Conservation (phyloP, 2,329 filamentous ascomycete species). For the Venturia nashicola region DNA sequence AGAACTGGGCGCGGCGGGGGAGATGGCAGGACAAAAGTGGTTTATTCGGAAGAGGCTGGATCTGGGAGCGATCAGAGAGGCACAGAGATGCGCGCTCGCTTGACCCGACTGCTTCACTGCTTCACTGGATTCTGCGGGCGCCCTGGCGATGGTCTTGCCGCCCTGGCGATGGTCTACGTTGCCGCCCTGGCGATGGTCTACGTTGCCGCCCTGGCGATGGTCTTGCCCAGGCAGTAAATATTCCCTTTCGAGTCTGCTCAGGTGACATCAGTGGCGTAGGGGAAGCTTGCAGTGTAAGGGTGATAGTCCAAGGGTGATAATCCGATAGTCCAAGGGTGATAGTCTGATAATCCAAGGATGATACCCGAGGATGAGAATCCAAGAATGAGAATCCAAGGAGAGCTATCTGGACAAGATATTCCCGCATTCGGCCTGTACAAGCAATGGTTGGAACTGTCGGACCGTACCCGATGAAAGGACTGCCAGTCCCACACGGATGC, state of each 20-base stretch:
- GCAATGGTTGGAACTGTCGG: neutral
- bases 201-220: neutral
- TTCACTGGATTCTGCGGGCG: neutral
- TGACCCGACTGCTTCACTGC: neutral
- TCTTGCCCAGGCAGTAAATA: neutral
- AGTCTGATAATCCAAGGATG: too few relatives aligned
- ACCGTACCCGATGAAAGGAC: neutral
- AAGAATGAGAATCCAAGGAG: too few relatives aligned
- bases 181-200: neutral
- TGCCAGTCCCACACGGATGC: neutral
- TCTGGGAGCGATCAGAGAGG: neutral
- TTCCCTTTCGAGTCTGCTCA: neutral
- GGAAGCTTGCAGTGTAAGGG: neutral
- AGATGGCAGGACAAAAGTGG: neutral
- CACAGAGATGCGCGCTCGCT: neutral
- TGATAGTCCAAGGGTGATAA: too few relatives aligned
- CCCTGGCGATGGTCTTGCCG: neutral
- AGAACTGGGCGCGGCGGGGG: neutral
- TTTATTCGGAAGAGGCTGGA: conserved; percentile 1
- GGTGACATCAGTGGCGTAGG: neutral
- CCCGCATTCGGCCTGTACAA: neutral
- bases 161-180: neutral
- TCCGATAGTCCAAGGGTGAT: too few relatives aligned
- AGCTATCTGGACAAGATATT: neutral
- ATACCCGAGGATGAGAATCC: too few relatives aligned